Conservation (phyloP, 371 early-diverging fungal genomes). For the Mucor ambiguus region DNA sequence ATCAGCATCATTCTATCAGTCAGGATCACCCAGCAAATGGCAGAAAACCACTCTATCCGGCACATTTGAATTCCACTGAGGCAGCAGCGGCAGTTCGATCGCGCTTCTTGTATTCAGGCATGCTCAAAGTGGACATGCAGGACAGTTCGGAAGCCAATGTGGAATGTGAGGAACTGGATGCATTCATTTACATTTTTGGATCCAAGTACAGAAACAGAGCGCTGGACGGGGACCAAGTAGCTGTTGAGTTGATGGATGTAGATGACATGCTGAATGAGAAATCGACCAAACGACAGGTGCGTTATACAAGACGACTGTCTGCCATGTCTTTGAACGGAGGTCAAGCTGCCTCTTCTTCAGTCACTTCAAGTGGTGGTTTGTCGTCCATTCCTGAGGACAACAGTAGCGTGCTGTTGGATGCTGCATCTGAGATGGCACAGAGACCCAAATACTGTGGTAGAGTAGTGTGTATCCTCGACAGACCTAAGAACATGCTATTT, state of each 20-base stretch:
- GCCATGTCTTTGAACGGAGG: neutral
- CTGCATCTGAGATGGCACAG: neutral
- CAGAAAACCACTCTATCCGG: conserved; percentile 28
- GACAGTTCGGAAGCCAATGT: conserved; percentile 71
- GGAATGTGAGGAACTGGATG: conserved; percentile 41
- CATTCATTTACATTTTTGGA: conserved; percentile 63
- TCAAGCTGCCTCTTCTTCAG: neutral
- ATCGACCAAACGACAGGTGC: conserved; percentile 29
- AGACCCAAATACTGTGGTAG: conserved; percentile 38
- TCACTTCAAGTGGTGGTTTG: conserved; percentile 7
- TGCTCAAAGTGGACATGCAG: conserved; percentile 29
- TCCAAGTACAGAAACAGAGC: conserved; percentile 75
- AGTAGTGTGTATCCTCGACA: conserved; percentile 39
- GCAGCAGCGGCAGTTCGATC: conserved; percentile 28
- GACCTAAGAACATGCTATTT: conserved; percentile 33
- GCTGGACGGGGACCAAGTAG: conserved; percentile 73
- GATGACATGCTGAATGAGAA: conserved; percentile 49
- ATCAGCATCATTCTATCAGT: neutral
- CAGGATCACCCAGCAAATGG: neutral
- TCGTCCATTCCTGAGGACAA: conserved; percentile 34
- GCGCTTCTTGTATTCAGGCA: conserved; percentile 34
- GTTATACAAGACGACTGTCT: conserved; percentile 24
- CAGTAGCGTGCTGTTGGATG: neutral
- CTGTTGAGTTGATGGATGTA: conserved; percentile 59
- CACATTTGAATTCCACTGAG: conserved; percentile 29